Conservation (phyloP, 306 rosid species). For the Alnus rubra region DNA sequence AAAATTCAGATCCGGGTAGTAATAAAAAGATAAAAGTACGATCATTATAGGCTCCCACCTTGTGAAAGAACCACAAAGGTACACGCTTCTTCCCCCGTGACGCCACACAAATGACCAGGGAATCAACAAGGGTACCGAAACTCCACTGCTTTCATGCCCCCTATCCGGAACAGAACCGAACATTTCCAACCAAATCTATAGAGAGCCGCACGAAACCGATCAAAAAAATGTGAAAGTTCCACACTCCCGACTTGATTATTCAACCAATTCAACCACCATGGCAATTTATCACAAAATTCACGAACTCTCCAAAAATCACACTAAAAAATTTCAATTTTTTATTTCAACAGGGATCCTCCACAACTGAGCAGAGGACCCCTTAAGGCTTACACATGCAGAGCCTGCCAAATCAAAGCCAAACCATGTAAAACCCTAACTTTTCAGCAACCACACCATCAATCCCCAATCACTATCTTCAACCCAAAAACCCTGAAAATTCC, state of each 20-base stretch:
- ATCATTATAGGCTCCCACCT: constrained; percentile 40
- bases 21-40: constrained; percentile 2
- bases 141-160: constrained; percentile 47
- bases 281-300: constrained; percentile 16
- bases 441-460: not conserved
- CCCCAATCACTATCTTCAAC: constrained; percentile 27
- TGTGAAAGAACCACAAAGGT: constrained; percentile 67
- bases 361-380: constrained; percentile 78
- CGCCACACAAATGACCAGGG: constrained; percentile 74
- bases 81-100: constrained; percentile 76
- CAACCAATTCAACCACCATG: constrained; percentile 18
- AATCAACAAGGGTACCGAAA: constrained; percentile 50
- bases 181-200: constrained; percentile 50
- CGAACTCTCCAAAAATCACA: constrained; percentile 3
- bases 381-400: constrained; percentile 57
- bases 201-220: constrained; percentile 5
- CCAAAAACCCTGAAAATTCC: constrained; percentile 30
- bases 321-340: constrained; percentile 1
- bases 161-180: constrained; percentile 51
- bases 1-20: constrained; percentile 4
- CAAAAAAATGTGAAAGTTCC: constrained; percentile 9
- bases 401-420: constrained; percentile 25
- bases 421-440: constrained; percentile 15
- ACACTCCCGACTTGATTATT: constrained; percentile 18
- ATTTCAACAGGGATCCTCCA: constrained; percentile 61